Conservation (phyloP, 2,329 filamentous ascomycete species). For the Xylariaceae sp. region DNA sequence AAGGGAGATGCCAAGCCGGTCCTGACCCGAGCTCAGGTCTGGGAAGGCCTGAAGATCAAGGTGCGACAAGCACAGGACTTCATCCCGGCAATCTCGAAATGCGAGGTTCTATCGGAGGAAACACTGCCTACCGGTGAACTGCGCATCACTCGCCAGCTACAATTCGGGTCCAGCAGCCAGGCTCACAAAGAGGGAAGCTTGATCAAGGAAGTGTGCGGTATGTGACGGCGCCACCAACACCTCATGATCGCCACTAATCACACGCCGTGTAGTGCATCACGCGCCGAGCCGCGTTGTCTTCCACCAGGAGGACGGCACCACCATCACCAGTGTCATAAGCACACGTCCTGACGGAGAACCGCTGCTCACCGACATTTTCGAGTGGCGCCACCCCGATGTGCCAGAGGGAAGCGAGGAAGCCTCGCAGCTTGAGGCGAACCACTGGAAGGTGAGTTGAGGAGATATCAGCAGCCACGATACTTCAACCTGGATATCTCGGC, state of each 20-base stretch:
- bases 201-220: slow-evolving; percentile 32
- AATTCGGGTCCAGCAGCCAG: slow-evolving; percentile 27
- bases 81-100: slow-evolving; percentile 35
- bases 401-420: slow-evolving; percentile 28
- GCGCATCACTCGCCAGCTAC: slow-evolving; percentile 31
- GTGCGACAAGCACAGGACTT: slow-evolving; percentile 37
- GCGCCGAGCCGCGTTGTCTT: slow-evolving; percentile 35
- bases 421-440: slow-evolving; percentile 25
- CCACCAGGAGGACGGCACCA: slow-evolving; percentile 36
- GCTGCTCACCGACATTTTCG: slow-evolving; percentile 37
- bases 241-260: not conserved
- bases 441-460: slow-evolving; percentile 24
- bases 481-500: not conserved
- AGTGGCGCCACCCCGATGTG: slow-evolving; percentile 34
- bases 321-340: slow-evolving; percentile 35
- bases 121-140: slow-evolving; percentile 22
- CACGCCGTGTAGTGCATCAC: slow-evolving; percentile 23
- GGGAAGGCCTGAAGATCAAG: slow-evolving; percentile 37
- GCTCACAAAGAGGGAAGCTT: not conserved
- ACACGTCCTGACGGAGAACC: slow-evolving; percentile 29
- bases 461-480: not conserved
- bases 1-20: slow-evolving; percentile 28
- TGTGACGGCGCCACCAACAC: not conserved
- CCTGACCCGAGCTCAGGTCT: slow-evolving; percentile 34
- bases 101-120: slow-evolving; percentile 33